Base-by-base conservation (phyloP, 2,329 filamentous ascomycete genomes). In the Aspergillus ibericus region DNA sequence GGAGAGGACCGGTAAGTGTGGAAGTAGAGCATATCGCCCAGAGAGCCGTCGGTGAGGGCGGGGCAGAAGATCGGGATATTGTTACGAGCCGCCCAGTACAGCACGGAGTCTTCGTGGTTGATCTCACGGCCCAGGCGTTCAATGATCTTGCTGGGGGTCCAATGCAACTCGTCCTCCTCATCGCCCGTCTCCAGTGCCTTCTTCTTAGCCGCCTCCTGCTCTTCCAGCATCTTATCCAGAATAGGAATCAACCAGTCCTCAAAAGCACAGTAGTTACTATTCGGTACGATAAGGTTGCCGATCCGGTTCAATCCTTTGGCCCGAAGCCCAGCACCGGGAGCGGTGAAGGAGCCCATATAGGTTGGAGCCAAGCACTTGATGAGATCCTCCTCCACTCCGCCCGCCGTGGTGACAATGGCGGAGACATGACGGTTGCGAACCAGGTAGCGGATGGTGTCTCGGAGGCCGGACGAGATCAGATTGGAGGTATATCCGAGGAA, bases 1-100 rank as follows among this genome's bases (percentile, higher is more conserved):
- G 93, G 93, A 1, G 91, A 93, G 0, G 91, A 79, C 74, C 93
- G 95, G 84, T 92, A 99, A 1, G 93, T 96, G 79, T 99, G 93
- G 75, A 99, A 98, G 78, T 97, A 98, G 40, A 99, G 82, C 95
- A 99, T 99, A 75, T 99, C 95, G 5, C 95, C 95, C 18, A 99
- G 78, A 67, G 91, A 96, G 16, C 95, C 95, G 71, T 99, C 95
- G 0, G 95, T 99, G 68, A 99, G 80, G 5, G 95, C 95, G 0
- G 95, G 95, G 72, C 93, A 98, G 80, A 99, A 99, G 15, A 99
- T 89, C 0, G 95, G 95, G 58, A 99, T 98, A 74, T 95, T 82
- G 78, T 99, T 98, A 79, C 93, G 95, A 80, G 90, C 96, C 0
- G 93, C 93, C 95, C 95, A 99, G 80, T 98, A 97, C 74, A 93